Percentiles rank a stretch among this genome's conserved stretches.
Conservation (phyloP, 1,284 basidiomycete genomes). For the Quambalaria eucalypti region DNA sequence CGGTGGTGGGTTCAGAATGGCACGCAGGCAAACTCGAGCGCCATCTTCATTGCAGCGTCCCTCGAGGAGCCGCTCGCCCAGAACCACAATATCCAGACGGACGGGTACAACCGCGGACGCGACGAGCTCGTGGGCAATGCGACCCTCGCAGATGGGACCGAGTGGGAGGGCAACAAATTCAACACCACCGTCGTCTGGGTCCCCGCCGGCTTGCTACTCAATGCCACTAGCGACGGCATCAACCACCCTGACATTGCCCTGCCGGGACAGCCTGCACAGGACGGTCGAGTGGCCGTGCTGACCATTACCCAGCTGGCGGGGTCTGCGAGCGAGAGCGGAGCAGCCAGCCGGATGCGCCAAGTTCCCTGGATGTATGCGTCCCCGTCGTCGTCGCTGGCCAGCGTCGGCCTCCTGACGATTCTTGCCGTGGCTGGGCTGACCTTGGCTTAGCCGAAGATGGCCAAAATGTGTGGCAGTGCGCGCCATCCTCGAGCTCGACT, state of each 20-base stretch:
- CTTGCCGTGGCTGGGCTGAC: not conserved
- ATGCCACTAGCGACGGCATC: slow-evolving; percentile 54
- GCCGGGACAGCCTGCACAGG: slow-evolving; percentile 60
- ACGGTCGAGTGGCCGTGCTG: slow-evolving; percentile 75
- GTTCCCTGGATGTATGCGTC: not conserved
- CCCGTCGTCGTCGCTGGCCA: not conserved
- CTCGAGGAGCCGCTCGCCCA: slow-evolving; percentile 24
- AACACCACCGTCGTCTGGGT: slow-evolving; percentile 38
- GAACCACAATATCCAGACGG: slow-evolving; percentile 21
- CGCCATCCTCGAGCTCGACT: no score
- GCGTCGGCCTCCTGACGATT: no score
- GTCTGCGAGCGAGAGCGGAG: not conserved
- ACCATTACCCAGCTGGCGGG: slow-evolving; percentile 53
- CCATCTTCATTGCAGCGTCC: slow-evolving; percentile 66
- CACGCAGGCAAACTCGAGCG: slow-evolving; percentile 58
- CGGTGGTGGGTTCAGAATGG: slow-evolving; percentile 80
- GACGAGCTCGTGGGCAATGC: slow-evolving; percentile 59
- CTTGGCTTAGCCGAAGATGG: not conserved
- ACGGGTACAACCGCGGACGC: slow-evolving; percentile 49
- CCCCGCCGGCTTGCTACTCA: slow-evolving; percentile 35
- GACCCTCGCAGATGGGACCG: slow-evolving; percentile 47
- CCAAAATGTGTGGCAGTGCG: not conserved
- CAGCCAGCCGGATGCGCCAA: not conserved
- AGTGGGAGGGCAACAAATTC: slow-evolving; percentile 21
- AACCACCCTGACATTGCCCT: slow-evolving; percentile 59